Conservation (phyloP, 2,329 filamentous ascomycete genomes). For the Lachnellula cervina region DNA sequence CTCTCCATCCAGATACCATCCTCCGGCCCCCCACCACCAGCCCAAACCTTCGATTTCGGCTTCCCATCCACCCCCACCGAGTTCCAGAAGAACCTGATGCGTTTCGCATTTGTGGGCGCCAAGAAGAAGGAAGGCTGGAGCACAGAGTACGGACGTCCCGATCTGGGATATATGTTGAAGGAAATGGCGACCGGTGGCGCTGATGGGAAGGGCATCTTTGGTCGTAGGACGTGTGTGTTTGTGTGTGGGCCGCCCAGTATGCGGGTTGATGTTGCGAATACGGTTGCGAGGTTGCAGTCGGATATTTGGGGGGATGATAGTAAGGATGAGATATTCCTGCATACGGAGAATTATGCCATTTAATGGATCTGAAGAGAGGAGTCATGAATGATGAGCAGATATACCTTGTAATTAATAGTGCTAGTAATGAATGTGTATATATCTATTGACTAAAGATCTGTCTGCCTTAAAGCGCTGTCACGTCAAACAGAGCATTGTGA, state of each 20-base stretch:
- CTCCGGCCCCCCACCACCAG: conserved; percentile 1
- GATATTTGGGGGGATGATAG: conserved; percentile 75
- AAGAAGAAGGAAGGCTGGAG: conserved; percentile 77
- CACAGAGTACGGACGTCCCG: conserved; percentile 86
- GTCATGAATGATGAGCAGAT: neutral
- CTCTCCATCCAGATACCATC: conserved; percentile 23
- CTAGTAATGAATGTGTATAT: neutral
- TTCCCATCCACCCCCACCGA: conserved; percentile 81
- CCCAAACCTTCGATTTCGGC: conserved; percentile 65
- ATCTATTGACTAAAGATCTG: neutral
- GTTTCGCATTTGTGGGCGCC: conserved; percentile 75
- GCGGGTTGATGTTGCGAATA: conserved; percentile 81
- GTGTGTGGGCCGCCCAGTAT: conserved; percentile 87
- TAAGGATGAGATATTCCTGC: conserved; percentile 86
- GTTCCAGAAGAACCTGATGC: conserved; percentile 85
- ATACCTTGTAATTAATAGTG: neutral
- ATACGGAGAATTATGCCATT: conserved; percentile 92
- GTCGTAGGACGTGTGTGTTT: conserved; percentile 79
- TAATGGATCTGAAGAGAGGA: conserved; percentile 37
- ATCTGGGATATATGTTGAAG: conserved; percentile 80
- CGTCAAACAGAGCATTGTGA: too few species aligned
- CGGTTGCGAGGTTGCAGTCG: conserved; percentile 75
- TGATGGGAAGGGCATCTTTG: conserved; percentile 65
- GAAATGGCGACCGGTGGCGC: conserved; percentile 71
- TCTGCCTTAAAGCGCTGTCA: too few species aligned